phyloP scores from a whole-genome alignment of 148 eudicot species.

The Rhododendron ferrugineum region DNA sequence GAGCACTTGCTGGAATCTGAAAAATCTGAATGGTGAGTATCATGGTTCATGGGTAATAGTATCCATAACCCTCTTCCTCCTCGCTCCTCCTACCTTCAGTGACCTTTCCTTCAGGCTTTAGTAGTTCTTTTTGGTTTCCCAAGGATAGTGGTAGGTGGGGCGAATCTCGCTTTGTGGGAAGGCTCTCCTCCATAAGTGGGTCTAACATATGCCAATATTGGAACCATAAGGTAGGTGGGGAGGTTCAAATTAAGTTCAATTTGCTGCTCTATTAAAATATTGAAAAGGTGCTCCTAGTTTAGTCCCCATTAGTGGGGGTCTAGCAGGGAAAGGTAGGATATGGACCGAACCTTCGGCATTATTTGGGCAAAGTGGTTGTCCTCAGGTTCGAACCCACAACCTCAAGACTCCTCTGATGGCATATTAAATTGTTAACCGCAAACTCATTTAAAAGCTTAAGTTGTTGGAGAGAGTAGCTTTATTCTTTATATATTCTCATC shows the following conservation, averaged over 20 bases:
- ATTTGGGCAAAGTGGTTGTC: neutral
- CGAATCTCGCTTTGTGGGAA: neutral
- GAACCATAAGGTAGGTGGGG: neutral
- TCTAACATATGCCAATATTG: no score
- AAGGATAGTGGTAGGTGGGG: neutral
- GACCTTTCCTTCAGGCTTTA: neutral
- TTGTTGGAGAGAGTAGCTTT: neutral
- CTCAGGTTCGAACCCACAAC: neutral
- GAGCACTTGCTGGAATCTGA: conserved; percentile 87
- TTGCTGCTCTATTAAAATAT: neutral
- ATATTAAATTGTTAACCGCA: neutral
- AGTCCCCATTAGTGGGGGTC: neutral
- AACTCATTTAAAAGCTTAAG: neutral
- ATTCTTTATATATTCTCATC: neutral
- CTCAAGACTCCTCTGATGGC: neutral
- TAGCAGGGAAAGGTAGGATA: neutral
- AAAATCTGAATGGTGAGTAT: conserved; percentile 76
- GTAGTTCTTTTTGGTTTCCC: neutral
- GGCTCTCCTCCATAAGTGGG: no score
- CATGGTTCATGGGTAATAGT: no score
- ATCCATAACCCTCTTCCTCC: neutral
- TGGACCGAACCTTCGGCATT: neutral
- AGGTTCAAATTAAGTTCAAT: neutral
- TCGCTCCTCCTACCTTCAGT: neutral
- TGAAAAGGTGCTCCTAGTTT: neutral